A percentile compares a stretch with the other conserved stretches of the same genome.
phyloP scores from a whole-genome alignment of 2,329 filamentous ascomycete species.

The Diaporthe velutina region DNA sequence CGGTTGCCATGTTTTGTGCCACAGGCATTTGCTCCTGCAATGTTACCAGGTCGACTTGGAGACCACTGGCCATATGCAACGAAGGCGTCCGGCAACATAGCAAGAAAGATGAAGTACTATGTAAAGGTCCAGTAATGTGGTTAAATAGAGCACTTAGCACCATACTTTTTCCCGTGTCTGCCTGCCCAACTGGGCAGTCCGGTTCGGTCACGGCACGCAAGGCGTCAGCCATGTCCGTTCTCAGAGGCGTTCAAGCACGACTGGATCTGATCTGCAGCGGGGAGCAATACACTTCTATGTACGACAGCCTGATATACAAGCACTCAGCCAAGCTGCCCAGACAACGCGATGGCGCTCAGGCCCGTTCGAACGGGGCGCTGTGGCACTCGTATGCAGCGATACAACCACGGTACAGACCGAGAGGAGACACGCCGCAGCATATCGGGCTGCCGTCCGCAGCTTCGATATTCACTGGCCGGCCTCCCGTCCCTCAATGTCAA shows the following conservation, averaged over 20 bases:
- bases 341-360: background rate
- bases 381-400: background rate
- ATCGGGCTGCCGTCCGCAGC: background rate
- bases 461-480: background rate
- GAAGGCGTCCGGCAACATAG: background rate
- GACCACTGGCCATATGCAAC: background rate
- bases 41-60: background rate
- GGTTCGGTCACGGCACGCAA: background rate
- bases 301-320: background rate
- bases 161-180: background rate
- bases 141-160: background rate
- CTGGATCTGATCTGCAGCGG: background rate
- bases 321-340: background rate
- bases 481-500: background rate
- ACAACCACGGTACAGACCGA: background rate
- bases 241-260: background rate
- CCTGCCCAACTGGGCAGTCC: background rate
- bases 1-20: background rate
- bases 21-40: background rate
- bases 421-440: background rate
- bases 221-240: background rate
- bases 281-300: background rate
- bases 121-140: background rate
- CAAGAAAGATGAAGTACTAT: background rate
- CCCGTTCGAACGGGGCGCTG: background rate